These are phyloP conservation scores for Excoecaria agallocha DNA, from an alignment of 345 rosid species.

Conservation along the genomic window DNA sequence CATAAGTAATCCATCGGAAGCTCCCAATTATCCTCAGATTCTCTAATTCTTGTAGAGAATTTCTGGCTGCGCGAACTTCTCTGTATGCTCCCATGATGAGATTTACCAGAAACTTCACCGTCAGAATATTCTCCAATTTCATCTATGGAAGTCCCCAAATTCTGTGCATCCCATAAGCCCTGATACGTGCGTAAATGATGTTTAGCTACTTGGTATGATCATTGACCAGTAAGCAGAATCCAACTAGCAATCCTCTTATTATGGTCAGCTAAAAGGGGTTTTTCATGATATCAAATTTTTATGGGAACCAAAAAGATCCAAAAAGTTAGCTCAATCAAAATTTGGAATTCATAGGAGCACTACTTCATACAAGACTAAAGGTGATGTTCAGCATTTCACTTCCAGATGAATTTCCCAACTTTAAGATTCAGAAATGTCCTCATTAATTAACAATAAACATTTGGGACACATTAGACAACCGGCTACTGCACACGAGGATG, in stretches of 20 bases:
- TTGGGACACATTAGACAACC: not conserved
- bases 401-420: not conserved
- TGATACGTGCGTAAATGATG: constrained; percentile 16
- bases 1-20: constrained; percentile 60
- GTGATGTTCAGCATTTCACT: not conserved
- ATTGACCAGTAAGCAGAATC: not conserved
- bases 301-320: not conserved
- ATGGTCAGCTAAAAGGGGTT: too few species aligned
- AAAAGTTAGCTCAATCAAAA: not conserved
- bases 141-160: constrained; percentile 32
- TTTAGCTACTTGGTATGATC: not conserved
- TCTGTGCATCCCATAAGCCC: constrained; percentile 73
- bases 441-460: not conserved
- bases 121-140: constrained; percentile 42
- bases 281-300: not conserved
- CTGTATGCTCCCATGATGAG: constrained; percentile 22
- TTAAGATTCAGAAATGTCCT: not conserved
- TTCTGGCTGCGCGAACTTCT: constrained; percentile 27
- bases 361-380: not conserved
- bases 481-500: not conserved
- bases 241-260: not conserved
- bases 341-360: not conserved
- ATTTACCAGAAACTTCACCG: constrained; percentile 33
- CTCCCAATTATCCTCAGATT: constrained; percentile 51
- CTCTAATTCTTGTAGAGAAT: constrained; percentile 30